Conservation (phyloP, 2,329 filamentous ascomycete genomes). For the Trichoderma sp. region DNA sequence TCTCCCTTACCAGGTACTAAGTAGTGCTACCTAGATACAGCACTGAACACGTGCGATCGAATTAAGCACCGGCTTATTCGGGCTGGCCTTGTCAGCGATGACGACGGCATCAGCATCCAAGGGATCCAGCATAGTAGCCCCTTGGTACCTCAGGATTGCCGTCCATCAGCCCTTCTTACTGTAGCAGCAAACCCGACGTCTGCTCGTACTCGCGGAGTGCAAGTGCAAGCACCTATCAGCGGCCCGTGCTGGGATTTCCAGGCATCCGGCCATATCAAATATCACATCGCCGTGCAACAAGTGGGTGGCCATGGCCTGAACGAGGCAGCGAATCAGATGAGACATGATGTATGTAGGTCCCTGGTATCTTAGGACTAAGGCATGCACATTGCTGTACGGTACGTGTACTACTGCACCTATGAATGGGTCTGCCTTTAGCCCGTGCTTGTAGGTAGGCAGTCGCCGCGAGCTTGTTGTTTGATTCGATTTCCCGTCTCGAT, state of each 20-base stretch:
- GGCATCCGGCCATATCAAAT: background rate
- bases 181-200: background rate
- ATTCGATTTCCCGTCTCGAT: background rate
- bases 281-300: background rate
- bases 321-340: slow-evolving; percentile 10
- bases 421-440: background rate
- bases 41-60: background rate
- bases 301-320: background rate
- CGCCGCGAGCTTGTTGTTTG: too few species aligned
- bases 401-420: background rate
- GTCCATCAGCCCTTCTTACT: background rate
- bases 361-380: background rate
- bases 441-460: too few species aligned
- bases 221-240: background rate
- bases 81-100: background rate
- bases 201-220: background rate
- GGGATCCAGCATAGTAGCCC: background rate
- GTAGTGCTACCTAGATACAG: too few species aligned
- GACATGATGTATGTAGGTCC: background rate
- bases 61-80: slow-evolving; percentile 8
- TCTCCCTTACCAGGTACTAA: too few species aligned
- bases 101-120: background rate
- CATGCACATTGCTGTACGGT: background rate
- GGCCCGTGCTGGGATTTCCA: background rate
- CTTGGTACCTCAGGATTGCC: background rate